A percentile compares a stretch with the other conserved stretches of the same genome.
phyloP scores from a whole-genome alignment of 768 basidiomycete species.

The Suillus cothurnatus region DNA sequence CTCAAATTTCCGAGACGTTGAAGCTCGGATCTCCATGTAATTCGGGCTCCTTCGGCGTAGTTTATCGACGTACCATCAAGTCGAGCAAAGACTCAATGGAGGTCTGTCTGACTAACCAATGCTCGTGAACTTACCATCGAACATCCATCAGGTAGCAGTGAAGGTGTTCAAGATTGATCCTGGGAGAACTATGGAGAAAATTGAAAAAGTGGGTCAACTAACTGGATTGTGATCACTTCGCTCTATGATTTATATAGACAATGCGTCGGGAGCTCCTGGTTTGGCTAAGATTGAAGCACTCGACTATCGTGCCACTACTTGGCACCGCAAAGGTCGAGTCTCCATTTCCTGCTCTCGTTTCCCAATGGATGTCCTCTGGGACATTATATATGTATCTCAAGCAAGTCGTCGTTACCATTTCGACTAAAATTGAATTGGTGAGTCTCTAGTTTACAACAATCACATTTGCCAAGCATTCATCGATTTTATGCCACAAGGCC shows the following conservation, averaged over 20 bases:
- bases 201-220: no score
- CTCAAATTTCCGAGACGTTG: no score
- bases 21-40: no score
- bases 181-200: no score
- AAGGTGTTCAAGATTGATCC: no score
- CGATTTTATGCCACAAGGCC: slow-evolving; percentile 1
- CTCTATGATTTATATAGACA: slow-evolving; percentile 8
- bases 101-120: no score
- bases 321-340: slow-evolving; percentile 13
- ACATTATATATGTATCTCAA: neutral
- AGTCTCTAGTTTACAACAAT: neutral
- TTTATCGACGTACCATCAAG: no score
- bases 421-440: neutral
- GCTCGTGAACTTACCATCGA: no score
- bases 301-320: slow-evolving; percentile 23
- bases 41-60: no score
- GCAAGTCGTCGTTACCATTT: neutral
- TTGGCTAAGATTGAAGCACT: slow-evolving; percentile 22
- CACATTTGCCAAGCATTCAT: neutral
- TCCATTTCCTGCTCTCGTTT: neutral
- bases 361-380: slow-evolving; percentile 5
- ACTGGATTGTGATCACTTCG: no score
- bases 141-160: no score
- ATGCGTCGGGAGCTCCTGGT: slow-evolving; percentile 22
- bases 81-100: no score